Evolutionary conservation across 2,329 filamentous ascomycete species (phyloP).

Genomic region (Metarhizium humberi): DNA sequence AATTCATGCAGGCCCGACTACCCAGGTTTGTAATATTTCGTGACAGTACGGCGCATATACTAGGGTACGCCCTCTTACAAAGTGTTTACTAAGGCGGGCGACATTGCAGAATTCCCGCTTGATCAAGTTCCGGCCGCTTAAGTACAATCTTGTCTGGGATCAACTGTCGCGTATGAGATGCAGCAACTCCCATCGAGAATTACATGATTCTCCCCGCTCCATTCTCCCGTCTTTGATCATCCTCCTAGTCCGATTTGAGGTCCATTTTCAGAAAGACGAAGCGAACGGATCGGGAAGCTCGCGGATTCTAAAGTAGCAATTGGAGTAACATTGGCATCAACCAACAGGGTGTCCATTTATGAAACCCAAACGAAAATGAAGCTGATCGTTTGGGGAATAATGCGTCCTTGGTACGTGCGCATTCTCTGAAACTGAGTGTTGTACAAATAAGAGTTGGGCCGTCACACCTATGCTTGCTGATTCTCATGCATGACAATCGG

Average conservation of each 20-base stretch:
- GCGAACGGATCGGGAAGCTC: conserved; percentile 27
- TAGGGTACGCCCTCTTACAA: background rate
- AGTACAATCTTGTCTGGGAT: background rate
- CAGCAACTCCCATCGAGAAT: background rate
- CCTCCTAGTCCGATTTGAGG: background rate
- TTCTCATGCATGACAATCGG: background rate
- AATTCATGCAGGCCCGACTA: background rate
- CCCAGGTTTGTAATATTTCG: background rate
- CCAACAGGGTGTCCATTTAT: background rate
- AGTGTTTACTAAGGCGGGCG: background rate
- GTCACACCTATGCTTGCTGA: background rate
- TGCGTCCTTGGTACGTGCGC: conserved; percentile 1
- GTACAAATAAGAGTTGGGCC: background rate
- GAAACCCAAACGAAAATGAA: conserved; percentile 1
- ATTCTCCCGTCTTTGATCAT: background rate
- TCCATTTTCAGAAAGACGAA: conserved; percentile 25
- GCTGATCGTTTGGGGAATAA: background rate
- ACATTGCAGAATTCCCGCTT: background rate
- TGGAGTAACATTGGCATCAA: background rate
- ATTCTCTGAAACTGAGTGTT: conserved; percentile 6
- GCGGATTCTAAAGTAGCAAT: conserved; percentile 1
- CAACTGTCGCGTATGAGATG: background rate
- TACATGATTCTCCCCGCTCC: background rate
- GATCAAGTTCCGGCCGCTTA: background rate
- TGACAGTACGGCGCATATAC: background rate